These are phyloP conservation scores for Tolypocladium amazonense DNA, from an alignment of 2,329 filamentous ascomycete genomes.

Conservation along the genomic window DNA sequence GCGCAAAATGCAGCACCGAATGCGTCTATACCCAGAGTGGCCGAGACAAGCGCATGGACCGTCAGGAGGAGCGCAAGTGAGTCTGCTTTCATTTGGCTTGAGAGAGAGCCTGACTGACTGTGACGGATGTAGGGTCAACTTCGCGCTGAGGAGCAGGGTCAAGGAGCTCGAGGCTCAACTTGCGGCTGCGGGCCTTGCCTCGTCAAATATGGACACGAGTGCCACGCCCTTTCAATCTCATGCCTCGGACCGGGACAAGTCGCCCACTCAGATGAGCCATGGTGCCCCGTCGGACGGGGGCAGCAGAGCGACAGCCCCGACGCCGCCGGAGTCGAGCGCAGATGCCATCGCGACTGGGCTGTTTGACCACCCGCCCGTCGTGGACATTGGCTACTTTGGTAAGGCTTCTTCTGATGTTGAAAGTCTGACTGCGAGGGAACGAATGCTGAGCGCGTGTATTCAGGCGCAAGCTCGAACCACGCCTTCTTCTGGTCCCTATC, in stretches of 20 bases:
- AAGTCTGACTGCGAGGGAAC: neutral
- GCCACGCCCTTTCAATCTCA: neutral
- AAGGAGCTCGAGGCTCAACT: conserved; percentile 12
- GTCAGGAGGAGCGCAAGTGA: conserved; percentile 11
- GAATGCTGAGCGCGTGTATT: neutral
- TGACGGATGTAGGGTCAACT: conserved; percentile 3
- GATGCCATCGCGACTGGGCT: conserved; percentile 16
- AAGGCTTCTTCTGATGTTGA: neutral
- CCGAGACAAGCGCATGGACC: conserved; percentile 13
- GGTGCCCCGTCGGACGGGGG: neutral
- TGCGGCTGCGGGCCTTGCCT: conserved; percentile 1
- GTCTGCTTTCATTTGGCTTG: neutral
- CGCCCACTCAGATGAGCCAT: neutral
- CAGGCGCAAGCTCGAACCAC: conserved; percentile 19
- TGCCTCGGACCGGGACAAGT: neutral
- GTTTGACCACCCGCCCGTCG: conserved; percentile 14
- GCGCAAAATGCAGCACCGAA: conserved; percentile 4
- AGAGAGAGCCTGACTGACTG: neutral
- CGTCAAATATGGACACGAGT: neutral
- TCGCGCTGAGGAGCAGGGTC: conserved; percentile 9
- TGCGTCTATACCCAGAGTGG: conserved; percentile 12
- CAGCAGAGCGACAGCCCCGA: conserved; percentile 1
- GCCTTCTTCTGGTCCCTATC: conserved; percentile 16
- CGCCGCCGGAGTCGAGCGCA: conserved; percentile 11
- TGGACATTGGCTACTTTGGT: conserved; percentile 17